Conservation (phyloP, 495 filamentous ascomycete genomes). For the Pyrenula massariospora region DNA sequence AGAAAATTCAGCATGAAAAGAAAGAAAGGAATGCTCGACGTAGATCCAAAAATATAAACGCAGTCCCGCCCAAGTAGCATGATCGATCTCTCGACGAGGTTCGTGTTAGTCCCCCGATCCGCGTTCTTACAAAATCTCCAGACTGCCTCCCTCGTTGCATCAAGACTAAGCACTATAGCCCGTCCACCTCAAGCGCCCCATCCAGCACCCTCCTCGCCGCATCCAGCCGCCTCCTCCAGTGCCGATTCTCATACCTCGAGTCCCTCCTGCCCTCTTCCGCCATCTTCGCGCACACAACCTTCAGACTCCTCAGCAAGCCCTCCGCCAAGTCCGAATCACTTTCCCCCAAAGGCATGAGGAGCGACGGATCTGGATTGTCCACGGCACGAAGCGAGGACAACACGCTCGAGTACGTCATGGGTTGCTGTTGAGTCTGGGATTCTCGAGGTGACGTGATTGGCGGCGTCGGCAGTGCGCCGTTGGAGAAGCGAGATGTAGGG, state of each 20-base stretch:
- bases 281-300: slow-evolving; percentile 54
- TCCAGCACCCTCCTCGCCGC: slow-evolving; percentile 61
- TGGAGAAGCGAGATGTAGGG: not conserved
- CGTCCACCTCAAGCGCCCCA: slow-evolving; percentile 36
- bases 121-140: too few species aligned
- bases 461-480: not conserved
- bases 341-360: slow-evolving; percentile 31
- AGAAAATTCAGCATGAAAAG: too few species aligned
- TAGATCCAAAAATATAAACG: too few species aligned
- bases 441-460: not conserved
- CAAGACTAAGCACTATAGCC: too few species aligned
- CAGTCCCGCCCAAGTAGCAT: too few species aligned
- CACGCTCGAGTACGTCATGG: slow-evolving; percentile 8
- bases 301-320: slow-evolving; percentile 59
- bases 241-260: slow-evolving; percentile 45
- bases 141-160: too few species aligned
- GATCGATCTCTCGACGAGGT: too few species aligned
- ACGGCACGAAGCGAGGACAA: slow-evolving; percentile 30
- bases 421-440: slow-evolving; percentile 3
- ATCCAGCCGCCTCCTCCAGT: slow-evolving; percentile 59
- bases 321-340: slow-evolving; percentile 71
- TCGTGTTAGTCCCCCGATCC: too few species aligned
- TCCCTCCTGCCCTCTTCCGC: slow-evolving; percentile 40
- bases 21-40: too few species aligned
- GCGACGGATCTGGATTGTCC: slow-evolving; percentile 21